phyloP scores from a whole-genome alignment of 768 basidiomycete genomes.

The Cubamyces lactineus region DNA sequence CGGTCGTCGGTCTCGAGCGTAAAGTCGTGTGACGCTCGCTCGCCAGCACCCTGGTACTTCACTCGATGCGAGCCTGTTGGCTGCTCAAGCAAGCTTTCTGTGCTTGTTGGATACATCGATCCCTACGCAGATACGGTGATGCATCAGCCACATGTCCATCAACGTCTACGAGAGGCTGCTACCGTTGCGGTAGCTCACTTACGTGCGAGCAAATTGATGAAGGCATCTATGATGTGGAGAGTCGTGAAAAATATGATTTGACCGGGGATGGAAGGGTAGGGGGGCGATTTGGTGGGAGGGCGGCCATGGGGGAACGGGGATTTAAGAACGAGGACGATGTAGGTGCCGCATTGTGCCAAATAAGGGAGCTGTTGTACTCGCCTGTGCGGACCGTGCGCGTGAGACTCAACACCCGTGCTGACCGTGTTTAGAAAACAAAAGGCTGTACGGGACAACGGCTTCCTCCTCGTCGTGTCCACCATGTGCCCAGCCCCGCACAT shows the following conservation, averaged over 20 bases:
- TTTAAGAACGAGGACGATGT: slow-evolving; percentile 21
- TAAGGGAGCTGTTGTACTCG: slow-evolving; percentile 22
- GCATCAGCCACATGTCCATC: slow-evolving; percentile 9
- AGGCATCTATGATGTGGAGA: slow-evolving; percentile 14
- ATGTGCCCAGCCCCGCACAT: slow-evolving; percentile 14
- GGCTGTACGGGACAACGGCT: slow-evolving; percentile 18
- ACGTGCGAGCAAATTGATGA: slow-evolving; percentile 27
- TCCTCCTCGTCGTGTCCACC: slow-evolving; percentile 8
- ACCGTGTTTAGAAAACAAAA: slow-evolving; percentile 25
- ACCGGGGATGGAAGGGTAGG: neutral
- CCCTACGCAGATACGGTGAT: slow-evolving; percentile 18
- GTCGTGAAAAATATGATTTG: neutral
- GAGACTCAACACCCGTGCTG: neutral
- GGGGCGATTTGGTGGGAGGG: slow-evolving; percentile 10
- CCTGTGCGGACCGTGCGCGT: slow-evolving; percentile 12
- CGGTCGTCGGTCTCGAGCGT: slow-evolving; percentile 53
- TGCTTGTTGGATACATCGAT: slow-evolving; percentile 29
- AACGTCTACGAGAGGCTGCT: neutral
- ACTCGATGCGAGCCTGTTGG: slow-evolving; percentile 61
- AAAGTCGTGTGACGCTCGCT: slow-evolving; percentile 60
- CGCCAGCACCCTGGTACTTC: slow-evolving; percentile 59
- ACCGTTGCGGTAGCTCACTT: slow-evolving; percentile 7
- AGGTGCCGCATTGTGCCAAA: slow-evolving; percentile 21
- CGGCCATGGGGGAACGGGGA: slow-evolving; percentile 7
- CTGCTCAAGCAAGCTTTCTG: slow-evolving; percentile 34